Conservation (phyloP, 331 rosid species). For the Rhamnella rubrinervis region DNA sequence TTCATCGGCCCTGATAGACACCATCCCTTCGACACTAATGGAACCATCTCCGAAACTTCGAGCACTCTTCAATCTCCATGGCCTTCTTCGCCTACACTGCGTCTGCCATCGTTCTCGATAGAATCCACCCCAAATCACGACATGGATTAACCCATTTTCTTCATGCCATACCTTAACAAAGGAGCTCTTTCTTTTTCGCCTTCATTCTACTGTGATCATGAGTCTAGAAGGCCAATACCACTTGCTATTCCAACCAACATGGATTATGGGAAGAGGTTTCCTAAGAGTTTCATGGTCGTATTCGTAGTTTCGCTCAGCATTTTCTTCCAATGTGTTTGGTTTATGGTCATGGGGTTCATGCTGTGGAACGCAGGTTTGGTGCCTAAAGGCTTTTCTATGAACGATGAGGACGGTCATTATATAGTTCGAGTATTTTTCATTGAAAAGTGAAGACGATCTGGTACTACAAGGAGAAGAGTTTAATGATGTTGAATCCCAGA, state of each 20-base stretch:
- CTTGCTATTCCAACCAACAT: slow-evolving; percentile 47
- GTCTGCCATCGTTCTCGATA: slow-evolving; percentile 51
- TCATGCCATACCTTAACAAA: slow-evolving; percentile 56
- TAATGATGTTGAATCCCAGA: slow-evolving; percentile 42
- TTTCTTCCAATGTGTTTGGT: slow-evolving; percentile 66
- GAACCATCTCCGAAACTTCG: slow-evolving; percentile 86
- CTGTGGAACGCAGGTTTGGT: slow-evolving; percentile 57
- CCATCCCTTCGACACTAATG: slow-evolving; percentile 67
- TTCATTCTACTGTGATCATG: slow-evolving; percentile 68
- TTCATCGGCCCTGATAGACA: slow-evolving; percentile 57
- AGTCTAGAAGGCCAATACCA: slow-evolving; percentile 87
- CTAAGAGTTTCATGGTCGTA: slow-evolving; percentile 53
- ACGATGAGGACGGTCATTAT: slow-evolving; percentile 42
- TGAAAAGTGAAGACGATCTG: slow-evolving; percentile 38
- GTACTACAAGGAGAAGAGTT: slow-evolving; percentile 7
- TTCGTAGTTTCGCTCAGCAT: slow-evolving; percentile 57
- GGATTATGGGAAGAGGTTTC: slow-evolving; percentile 62
- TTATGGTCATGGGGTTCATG: slow-evolving; percentile 63
- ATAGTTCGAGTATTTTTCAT: slow-evolving; percentile 52
- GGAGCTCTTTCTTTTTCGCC: slow-evolving; percentile 58
- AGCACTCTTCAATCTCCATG: slow-evolving; percentile 65
- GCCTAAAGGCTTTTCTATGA: slow-evolving; percentile 55
- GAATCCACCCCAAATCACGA: slow-evolving; percentile 20
- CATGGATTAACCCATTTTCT: slow-evolving; percentile 51
- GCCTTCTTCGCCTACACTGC: slow-evolving; percentile 52